Evolutionary conservation across 352 stramenopile genomes (phyloP).

Genomic region (Plasmopara muralis): DNA sequence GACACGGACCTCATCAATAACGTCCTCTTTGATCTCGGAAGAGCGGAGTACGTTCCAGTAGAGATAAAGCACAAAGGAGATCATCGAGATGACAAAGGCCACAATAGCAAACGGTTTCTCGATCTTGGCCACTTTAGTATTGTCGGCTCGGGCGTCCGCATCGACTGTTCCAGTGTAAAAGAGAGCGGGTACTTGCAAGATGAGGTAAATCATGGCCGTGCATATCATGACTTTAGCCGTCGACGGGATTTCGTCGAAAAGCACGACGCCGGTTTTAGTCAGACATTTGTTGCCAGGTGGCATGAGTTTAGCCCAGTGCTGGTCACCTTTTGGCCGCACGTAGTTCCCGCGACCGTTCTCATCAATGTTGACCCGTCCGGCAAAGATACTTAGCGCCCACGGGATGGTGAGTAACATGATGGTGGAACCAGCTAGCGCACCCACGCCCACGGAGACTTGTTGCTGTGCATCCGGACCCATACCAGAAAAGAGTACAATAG

Average conservation of each 20-base stretch:
- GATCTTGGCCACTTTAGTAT: constrained; percentile 54
- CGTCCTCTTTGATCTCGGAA: constrained; percentile 54
- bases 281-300: constrained; percentile 61
- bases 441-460: constrained; percentile 95
- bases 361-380: constrained; percentile 93
- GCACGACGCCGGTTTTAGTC: constrained; percentile 66
- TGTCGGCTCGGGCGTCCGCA: constrained; percentile 64
- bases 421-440: constrained; percentile 96
- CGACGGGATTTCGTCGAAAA: constrained; percentile 83
- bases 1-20: constrained; percentile 67
- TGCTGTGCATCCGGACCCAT: constrained; percentile 91
- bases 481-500: constrained; percentile 97
- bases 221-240: constrained; percentile 89
- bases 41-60: constrained; percentile 86
- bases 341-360: constrained; percentile 82
- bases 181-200: constrained; percentile 91
- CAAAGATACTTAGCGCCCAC: constrained; percentile 91
- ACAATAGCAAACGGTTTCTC: constrained; percentile 88
- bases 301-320: constrained; percentile 83
- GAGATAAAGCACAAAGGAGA: constrained; percentile 90
- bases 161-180: constrained; percentile 75
- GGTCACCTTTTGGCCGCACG: constrained; percentile 61
- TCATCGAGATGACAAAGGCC: constrained; percentile 84
- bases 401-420: constrained; percentile 99
- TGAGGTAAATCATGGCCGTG: constrained; percentile 92